Evolutionary conservation across 1,139 yeast genomes (phyloP), one percentile per base, ranked within the genome.

Genomic region (Geotrichum klebahnii): DNA sequence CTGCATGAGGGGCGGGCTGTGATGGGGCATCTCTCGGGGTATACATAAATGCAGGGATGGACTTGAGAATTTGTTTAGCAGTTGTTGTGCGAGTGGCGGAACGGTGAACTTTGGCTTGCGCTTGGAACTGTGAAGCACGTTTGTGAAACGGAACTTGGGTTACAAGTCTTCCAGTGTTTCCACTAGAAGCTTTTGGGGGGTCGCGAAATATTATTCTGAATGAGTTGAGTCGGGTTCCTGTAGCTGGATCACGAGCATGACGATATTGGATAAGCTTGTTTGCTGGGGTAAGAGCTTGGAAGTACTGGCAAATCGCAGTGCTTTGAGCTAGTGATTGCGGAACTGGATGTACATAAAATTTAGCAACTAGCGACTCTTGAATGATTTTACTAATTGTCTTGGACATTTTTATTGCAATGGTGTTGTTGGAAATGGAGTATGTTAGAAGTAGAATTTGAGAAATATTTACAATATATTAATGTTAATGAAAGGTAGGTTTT

Each of bases 201-300:
- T 67, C 71, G 50, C 63, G 60, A 33, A 64, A 51, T 2, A 66
- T 58, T n/a, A 67, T 58, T 31, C 60, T 53, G 19, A 66, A 51
- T 16, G 44, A 47, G 16, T 58, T 62, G 12, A 64, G 57, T 23
- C 65, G 60, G 47, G 57, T 57, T 35, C 64, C 65, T 17, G 71
- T 65, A 2, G 63, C 65, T 3, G 69, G 68, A 48, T 69, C 67
- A 41, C 59, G 53, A 8, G 59, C 59, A 51, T 66, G 68, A 16
- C 59, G 57, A 54, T 63, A 67, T 39, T 63, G 63, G n/a, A 67
- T 57, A 24, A 67, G 50, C 16, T 53, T 50, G 26, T 60, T 57
- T 14, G 53, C 34, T n/a, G n/a, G n/a, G 10, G 54, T 46, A 10
- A 51, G 41, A 16, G 17, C 10, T 8, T 35, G 35, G 42, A 67